Evolutionary conservation across 208 protist species (phyloP), one percentile per base, ranked within the genome.

Genomic region (Crithidia expoeki): DNA sequence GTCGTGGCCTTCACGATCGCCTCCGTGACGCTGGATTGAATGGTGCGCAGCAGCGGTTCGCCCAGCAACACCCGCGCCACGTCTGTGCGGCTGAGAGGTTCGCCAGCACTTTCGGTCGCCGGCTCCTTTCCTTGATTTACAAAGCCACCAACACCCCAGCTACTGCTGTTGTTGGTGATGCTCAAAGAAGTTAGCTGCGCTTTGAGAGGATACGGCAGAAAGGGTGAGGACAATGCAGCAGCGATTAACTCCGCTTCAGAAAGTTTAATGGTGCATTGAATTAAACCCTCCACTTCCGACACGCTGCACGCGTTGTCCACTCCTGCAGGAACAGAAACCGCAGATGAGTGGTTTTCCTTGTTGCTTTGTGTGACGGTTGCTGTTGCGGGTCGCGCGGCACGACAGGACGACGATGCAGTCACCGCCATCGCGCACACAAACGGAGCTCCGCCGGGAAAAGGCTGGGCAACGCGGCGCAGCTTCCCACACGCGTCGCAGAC

Each of bases 401-500:
- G 62, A 21, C 72, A 76, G 17, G 72, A 76, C 9, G 56, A 71
- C 2, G 72, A 65, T 5, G 63, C 30, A 19, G 72, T 76, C 42
- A 76, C 72, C 5, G 81, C 73, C 49, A 95, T 76, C 16, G 79
- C 77, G 62, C 90, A 95, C 30, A 95, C 81, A 74, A 95, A 95
- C 32, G 90, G 90, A 7, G 84, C 77, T 0, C 87, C 90, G 56
- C 90, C 90, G 2, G 90, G 90, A 51, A 93, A 95, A 5, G 90
- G 90, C 66, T 95, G 90, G n/a, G 88, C 83, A 19, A 91, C 72
- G 42, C 85, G 85, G n/a, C 90, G 74, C 58, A 95, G 61, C 67
- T 95, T 95, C 25, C 90, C 90, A 51, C 90, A 95, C 17, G 55
- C 47, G 38, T 93, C 90, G 61, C 90, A 95, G 32, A 80, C 77